Base-by-base conservation (phyloP, 306 rosid genomes). In the Leucaena leucocephala region DNA sequence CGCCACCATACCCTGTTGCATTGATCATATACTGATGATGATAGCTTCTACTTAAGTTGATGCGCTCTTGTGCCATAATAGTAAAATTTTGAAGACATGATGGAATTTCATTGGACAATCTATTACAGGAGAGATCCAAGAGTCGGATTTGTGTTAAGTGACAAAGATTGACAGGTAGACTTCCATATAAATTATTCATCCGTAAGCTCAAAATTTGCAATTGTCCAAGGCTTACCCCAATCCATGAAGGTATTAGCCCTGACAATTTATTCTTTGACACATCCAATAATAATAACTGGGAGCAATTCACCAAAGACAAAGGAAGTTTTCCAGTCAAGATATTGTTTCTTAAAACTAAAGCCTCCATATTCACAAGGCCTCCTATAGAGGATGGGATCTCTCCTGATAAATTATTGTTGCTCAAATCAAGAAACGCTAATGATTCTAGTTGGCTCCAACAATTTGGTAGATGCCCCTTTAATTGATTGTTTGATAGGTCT, bases 191-290 rank as follows among this genome's bases (percentile, higher is more conserved):
- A 3, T 2, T 3, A 75, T 81, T 81, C 4, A 0, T 6, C 15
- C 27, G 34, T 58, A 75, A 13, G 48, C 65, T 81, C 50, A 75
- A 7, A 22, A 71, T 5, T 40, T 1, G n/a, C 14, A 82, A 8
- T 33, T 42, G 15, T 0, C 33, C 15, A 0, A 81, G 2, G 45
- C 19, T 58, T 48, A 48, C 78, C 4, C 81, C 85, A 0, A 82
- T 63, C 78, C 85, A 82, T n/a, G 52, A 40, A 0, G 81, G 81
- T 17, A 82, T 62, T 17, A 52, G 15, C 0, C 78, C 78, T 0
- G 36, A 61, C 12, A 76, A 16, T 2, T 58, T 2, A 48, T 75
- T 81, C 19, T 75, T 57, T 36, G 40, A 4, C 3, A 39, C 46
- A 58, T 81, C 84, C 16, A 81, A 35, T 7, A 68, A 4, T 6